Conservation (phyloP, 225 moss, liverwort and hornwort genomes). For the Bryum argenteum region DNA sequence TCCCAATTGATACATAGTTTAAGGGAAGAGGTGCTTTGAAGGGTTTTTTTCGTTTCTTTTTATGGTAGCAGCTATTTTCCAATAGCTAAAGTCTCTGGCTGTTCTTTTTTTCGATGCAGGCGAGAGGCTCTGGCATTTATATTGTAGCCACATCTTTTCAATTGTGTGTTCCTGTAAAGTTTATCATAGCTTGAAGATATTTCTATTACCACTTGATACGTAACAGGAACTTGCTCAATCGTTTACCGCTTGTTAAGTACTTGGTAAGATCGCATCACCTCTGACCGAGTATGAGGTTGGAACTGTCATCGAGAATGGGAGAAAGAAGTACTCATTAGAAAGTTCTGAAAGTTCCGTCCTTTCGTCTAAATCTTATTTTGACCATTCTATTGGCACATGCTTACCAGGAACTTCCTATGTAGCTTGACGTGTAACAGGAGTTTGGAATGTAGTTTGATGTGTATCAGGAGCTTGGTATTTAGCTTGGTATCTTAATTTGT, state of each 20-base stretch:
- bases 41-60: constrained; percentile 10
- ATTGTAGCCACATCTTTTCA: constrained; percentile 17
- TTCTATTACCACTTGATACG: constrained; percentile 9
- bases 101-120: constrained; percentile 26
- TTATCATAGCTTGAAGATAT: not conserved
- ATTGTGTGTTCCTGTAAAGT: constrained; percentile 3
- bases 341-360: not conserved
- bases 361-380: not conserved
- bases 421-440: not conserved
- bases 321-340: too few species aligned
- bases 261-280: not conserved
- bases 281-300: not conserved
- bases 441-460: not conserved
- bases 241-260: not conserved
- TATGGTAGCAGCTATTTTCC: constrained; percentile 27
- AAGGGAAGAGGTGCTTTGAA: constrained; percentile 23
- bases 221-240: not conserved
- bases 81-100: constrained; percentile 12
- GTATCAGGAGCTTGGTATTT: not conserved
- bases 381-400: not conserved
- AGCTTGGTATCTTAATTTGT: not conserved
- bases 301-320: too few species aligned
- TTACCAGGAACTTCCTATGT: not conserved
- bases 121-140: constrained; percentile 32
- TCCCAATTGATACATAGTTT: constrained; percentile 13